Percentiles rank a stretch among this genome's conserved stretches.
phyloP scores from a whole-genome alignment of 805 yeast genomes.

The Saturnispora mendoncae region DNA sequence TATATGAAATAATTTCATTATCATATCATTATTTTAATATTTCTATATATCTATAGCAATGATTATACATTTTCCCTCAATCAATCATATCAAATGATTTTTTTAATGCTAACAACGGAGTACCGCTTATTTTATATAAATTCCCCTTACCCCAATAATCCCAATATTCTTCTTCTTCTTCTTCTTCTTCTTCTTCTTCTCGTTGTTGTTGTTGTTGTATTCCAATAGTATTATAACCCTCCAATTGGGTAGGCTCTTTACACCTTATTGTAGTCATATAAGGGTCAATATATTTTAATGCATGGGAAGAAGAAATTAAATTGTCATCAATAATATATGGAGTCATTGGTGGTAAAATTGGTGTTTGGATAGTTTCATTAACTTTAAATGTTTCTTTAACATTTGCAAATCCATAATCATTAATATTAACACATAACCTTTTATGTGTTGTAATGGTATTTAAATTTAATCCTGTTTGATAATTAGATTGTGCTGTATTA shows the following conservation, averaged over 20 bases:
- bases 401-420: background rate
- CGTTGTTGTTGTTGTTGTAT: too few relatives aligned
- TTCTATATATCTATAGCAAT: too few relatives aligned
- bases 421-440: background rate
- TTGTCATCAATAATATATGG: too few relatives aligned
- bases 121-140: background rate
- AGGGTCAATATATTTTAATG: slow-evolving; percentile 1
- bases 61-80: too few relatives aligned
- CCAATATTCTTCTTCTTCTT: background rate
- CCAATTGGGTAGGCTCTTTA: too few relatives aligned
- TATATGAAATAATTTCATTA: too few relatives aligned
- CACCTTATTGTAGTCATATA: too few relatives aligned
- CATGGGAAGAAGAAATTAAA: too few relatives aligned
- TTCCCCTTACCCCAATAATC: background rate
- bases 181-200: background rate
- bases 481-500: slow-evolving; percentile 2
- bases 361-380: background rate
- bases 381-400: background rate
- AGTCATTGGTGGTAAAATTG: background rate
- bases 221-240: too few relatives aligned
- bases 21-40: too few relatives aligned
- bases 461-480: background rate
- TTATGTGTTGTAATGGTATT: background rate
- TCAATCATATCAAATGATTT: background rate
- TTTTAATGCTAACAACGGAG: background rate